phyloP scores from a whole-genome alignment of 768 basidiomycete species.

The Lactifluus piperatus region DNA sequence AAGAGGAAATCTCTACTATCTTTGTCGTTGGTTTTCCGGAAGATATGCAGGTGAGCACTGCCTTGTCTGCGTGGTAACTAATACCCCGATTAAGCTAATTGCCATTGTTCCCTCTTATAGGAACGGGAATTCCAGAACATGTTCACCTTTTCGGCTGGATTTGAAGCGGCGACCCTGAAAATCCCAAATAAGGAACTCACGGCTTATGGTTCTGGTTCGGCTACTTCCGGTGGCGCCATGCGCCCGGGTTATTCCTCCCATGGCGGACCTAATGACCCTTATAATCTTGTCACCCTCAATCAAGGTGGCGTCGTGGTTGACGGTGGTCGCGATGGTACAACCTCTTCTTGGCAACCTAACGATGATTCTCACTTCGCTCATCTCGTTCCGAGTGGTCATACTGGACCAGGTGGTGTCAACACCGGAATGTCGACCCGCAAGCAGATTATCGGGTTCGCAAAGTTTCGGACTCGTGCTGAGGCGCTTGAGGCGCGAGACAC shows the following conservation, averaged over 20 bases:
- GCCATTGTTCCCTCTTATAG: conserved; percentile 33
- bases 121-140: conserved; percentile 99
- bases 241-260: conserved; percentile 24
- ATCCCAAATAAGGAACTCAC: conserved; percentile 90
- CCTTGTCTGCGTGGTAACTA: conserved; percentile 5
- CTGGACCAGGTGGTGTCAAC: conserved; percentile 12
- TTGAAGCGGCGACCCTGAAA: conserved; percentile 96
- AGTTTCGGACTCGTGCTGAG: conserved; percentile 82
- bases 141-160: conserved; percentile 94
- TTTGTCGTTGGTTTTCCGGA: conserved; percentile 99
- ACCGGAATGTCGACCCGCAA: conserved; percentile 55
- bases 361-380: conserved; percentile 32
- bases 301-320: conserved; percentile 82
- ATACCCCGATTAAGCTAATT: conserved; percentile 10
- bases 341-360: conserved; percentile 50
- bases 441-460: conserved; percentile 98
- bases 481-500: conserved; percentile 83
- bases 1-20: conserved; percentile 92
- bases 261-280: conserved; percentile 64
- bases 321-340: conserved; percentile 59
- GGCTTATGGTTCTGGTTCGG: conserved; percentile 44
- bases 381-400: conserved; percentile 17
- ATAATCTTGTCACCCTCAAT: conserved; percentile 75
- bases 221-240: conserved; percentile 13
- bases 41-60: conserved; percentile 79